Evolutionary conservation across 345 rosid species (phyloP).

Genomic region (rapeseed (Brassica napus)): Da-Ae NC_063448.1:3969501-3970000

Average conservation of each 20-base stretch:
- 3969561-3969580: slow-evolving; percentile 11
- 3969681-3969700: slow-evolving; percentile 63
- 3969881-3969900: slow-evolving; percentile 35
- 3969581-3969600: neutral
- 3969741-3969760: slow-evolving; percentile 57
- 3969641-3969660: slow-evolving; percentile 60
- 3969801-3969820: slow-evolving; percentile 48
- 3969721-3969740: slow-evolving; percentile 78
- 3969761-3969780: slow-evolving; percentile 63
- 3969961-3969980: slow-evolving; percentile 76
- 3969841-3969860: slow-evolving; percentile 46
- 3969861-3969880: slow-evolving; percentile 42
- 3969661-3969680: slow-evolving; percentile 59
- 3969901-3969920: slow-evolving; percentile 46
- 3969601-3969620: slow-evolving; percentile 66
- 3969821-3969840: slow-evolving; percentile 47
- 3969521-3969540: slow-evolving; percentile 1
- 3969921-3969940: slow-evolving; percentile 45
- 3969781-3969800: slow-evolving; percentile 74
- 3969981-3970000: slow-evolving; percentile 88
- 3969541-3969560: neutral
- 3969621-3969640: slow-evolving; percentile 53
- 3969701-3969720: slow-evolving; percentile 75
- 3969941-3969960: slow-evolving; percentile 68
- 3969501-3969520: slow-evolving; percentile 45